Conservation (phyloP, 306 rosid genomes). For the Pyrus betulifolia region DNA sequence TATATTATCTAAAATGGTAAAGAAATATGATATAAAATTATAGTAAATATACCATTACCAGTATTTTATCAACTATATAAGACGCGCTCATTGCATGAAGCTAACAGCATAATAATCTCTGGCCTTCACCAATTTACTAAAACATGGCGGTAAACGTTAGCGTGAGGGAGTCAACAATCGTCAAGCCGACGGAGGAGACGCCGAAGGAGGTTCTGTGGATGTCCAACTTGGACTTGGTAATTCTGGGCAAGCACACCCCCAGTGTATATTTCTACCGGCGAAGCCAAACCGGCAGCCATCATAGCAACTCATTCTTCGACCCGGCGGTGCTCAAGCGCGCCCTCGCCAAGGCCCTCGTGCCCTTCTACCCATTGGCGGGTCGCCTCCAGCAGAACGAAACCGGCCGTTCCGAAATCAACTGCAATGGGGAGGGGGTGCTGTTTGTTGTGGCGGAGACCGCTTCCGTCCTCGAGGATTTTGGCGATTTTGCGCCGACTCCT, state of each 20-base stretch:
- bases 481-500: slow-evolving; percentile 75
- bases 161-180: slow-evolving; percentile 58
- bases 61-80: too few relatives aligned
- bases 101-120: too few relatives aligned
- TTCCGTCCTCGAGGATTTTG: slow-evolving; percentile 53
- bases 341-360: slow-evolving; percentile 57
- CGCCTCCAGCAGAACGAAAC: slow-evolving; percentile 54
- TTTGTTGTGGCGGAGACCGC: slow-evolving; percentile 62
- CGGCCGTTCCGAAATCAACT: slow-evolving; percentile 70
- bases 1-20: too few relatives aligned
- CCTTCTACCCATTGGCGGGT: slow-evolving; percentile 80
- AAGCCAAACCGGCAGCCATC: slow-evolving; percentile 12
- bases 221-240: slow-evolving; percentile 68
- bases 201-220: slow-evolving; percentile 55
- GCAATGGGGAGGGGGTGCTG: slow-evolving; percentile 65
- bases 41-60: too few relatives aligned
- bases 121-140: background rate
- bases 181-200: slow-evolving; percentile 55
- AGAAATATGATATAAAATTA: too few relatives aligned
- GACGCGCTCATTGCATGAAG: too few relatives aligned
- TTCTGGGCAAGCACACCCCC: slow-evolving; percentile 64
- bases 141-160: slow-evolving; percentile 44
- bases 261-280: slow-evolving; percentile 68
- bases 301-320: slow-evolving; percentile 37
- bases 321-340: slow-evolving; percentile 39